phyloP scores from a whole-genome alignment of 2,329 filamentous ascomycete species.

The Mollisiaceae sp. region DNA sequence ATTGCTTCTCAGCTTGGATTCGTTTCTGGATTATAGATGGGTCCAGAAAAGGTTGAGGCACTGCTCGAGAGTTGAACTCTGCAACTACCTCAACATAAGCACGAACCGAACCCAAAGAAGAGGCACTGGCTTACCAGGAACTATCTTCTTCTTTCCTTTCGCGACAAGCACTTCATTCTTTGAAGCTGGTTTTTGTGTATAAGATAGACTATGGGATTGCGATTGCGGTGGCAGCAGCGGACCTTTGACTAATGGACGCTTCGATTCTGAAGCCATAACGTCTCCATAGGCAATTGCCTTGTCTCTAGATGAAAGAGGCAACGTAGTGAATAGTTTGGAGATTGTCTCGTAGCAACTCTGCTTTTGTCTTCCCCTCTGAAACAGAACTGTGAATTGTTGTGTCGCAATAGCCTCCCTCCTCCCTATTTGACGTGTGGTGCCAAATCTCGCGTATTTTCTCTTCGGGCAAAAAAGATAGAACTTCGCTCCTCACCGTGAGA shows the following conservation, averaged over 20 bases:
- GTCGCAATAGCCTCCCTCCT: background rate
- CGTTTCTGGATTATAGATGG: slow-evolving; percentile 32
- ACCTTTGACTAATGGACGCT: slow-evolving; percentile 20
- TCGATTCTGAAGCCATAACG: background rate
- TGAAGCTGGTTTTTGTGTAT: slow-evolving; percentile 30
- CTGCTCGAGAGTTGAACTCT: slow-evolving; percentile 32
- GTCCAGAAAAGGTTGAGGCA: slow-evolving; percentile 40
- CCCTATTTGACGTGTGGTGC: background rate
- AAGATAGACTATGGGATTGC: slow-evolving; percentile 24
- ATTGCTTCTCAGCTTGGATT: slow-evolving; percentile 28
- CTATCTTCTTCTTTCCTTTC: slow-evolving; percentile 13
- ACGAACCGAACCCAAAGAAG: background rate
- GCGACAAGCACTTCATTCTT: slow-evolving; percentile 29
- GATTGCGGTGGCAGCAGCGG: slow-evolving; percentile 27
- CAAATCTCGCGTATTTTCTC: background rate
- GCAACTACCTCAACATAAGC: slow-evolving; percentile 22
- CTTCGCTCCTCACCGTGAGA: background rate
- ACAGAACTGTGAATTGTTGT: background rate
- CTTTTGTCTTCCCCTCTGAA: background rate
- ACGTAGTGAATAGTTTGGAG: background rate
- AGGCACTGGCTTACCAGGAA: slow-evolving; percentile 19
- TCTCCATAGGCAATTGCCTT: background rate
- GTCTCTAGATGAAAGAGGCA: background rate
- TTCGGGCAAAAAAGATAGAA: background rate
- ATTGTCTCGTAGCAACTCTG: background rate